Percentiles rank a stretch among this genome's conserved stretches.
Evolutionary conservation across 768 basidiomycete species (phyloP).

Genomic region (Rubroboletus pulcherrimus): DNA sequence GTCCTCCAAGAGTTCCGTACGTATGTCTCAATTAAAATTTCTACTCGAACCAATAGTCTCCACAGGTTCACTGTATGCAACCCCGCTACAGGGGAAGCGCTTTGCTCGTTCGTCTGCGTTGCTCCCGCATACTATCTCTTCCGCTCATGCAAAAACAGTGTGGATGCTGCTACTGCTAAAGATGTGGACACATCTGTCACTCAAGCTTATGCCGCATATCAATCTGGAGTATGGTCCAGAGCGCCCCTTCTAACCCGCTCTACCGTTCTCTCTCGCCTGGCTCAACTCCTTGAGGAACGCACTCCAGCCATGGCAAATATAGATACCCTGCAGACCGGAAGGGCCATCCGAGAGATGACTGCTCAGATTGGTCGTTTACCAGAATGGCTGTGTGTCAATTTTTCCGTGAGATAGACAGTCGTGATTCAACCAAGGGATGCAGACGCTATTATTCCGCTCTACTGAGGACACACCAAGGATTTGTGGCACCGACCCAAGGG

Average conservation of each 20-base stretch:
- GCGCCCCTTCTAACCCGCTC: conserved; percentile 58
- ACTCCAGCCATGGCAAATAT: conserved; percentile 57
- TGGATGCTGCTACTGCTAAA: conserved; percentile 48
- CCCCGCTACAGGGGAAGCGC: conserved; percentile 61
- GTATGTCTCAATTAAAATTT: not conserved
- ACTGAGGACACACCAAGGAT: conserved; percentile 62
- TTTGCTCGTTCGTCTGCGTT: conserved; percentile 56
- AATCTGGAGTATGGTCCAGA: conserved; percentile 71
- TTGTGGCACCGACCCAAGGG: conserved; percentile 77
- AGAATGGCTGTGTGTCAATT: conserved; percentile 72
- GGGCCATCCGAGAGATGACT: conserved; percentile 80
- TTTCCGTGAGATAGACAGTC: not conserved
- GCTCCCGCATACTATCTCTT: conserved; percentile 36
- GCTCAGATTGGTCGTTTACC: conserved; percentile 74
- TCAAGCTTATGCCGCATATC: conserved; percentile 55
- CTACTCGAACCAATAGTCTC: not conserved
- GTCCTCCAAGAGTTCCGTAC: conserved; percentile 7
- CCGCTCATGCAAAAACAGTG: conserved; percentile 34
- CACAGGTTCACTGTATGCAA: conserved; percentile 54
- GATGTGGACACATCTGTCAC: conserved; percentile 51
- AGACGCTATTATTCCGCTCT: conserved; percentile 79
- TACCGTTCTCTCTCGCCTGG: conserved; percentile 59
- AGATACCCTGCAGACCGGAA: conserved; percentile 75
- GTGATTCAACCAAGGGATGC: conserved; percentile 4
- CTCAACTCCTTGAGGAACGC: conserved; percentile 54